Base-by-base conservation (phyloP, 1,284 basidiomycete genomes). In the Heterobasidion irregulare region DNA sequence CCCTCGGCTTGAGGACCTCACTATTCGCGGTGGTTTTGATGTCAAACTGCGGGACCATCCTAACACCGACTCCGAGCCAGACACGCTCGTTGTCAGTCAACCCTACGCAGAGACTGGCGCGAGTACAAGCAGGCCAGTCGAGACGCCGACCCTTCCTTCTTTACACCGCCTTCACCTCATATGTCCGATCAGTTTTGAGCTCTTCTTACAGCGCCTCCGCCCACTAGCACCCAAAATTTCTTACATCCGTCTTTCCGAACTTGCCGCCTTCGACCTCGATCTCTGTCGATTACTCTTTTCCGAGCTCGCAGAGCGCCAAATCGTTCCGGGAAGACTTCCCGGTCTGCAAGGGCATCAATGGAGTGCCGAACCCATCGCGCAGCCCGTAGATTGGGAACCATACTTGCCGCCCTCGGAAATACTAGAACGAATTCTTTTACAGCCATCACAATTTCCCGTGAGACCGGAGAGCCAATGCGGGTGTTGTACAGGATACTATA, bases 191-290 rank as follows among this genome's bases (percentile, higher is more conserved):
- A 59, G 58, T 19, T 63, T 64, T 55, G 57, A 61, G 10, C 61
- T 64, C 50, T 58, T 68, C 48, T 52, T 56, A 1, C 55, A 58
- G 6, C 57, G 63, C 41, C 53, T 68, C 12, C 57, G 50, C 9
- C 53, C 61, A 5, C 58, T 64, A 47, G 63, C 66, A 15, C 60
- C 67, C 0, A 2, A 13, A 9, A 53, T 66, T 32, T 61, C 66
- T 0, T 64, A 67, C 54, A 57, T 69, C 7, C 62, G 67, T 5
- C 58, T 69, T 50, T 66, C 67, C 9, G 65, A 67, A 51, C 63
- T 68, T 9, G 49, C 58, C 49, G 53, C 57, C 4, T 58, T 57
- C 56, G 59, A 60, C 47, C 55, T 54, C 50, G 63, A 65, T 49
- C 59, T 64, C 53, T 61, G 60, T 8, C 61, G 62, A 53, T 57